Conservation (phyloP, 2,329 filamentous ascomycete species). For the Pseudocercospora vitis region DNA sequence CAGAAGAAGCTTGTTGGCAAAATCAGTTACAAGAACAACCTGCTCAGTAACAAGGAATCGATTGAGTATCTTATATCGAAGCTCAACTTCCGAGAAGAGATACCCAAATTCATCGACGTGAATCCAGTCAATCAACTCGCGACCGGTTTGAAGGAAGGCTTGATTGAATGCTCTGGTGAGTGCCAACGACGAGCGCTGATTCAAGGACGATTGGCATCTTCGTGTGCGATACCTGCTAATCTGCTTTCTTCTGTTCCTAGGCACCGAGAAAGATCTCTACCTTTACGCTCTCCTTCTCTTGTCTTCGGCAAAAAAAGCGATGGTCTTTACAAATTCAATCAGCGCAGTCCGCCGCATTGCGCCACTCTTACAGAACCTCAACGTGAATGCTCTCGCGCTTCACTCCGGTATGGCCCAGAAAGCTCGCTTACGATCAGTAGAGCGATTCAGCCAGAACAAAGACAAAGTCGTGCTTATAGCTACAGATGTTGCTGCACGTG, state of each 20-base stretch:
- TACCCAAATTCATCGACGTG: slow-evolving; percentile 87
- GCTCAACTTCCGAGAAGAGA: slow-evolving; percentile 79
- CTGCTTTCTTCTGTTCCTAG: no score
- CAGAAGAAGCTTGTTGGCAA: slow-evolving; percentile 89
- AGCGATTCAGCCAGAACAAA: slow-evolving; percentile 62
- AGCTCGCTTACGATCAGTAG: slow-evolving; percentile 85
- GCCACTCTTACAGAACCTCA: slow-evolving; percentile 79
- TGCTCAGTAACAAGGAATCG: slow-evolving; percentile 62
- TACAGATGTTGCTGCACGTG: slow-evolving; percentile 89
- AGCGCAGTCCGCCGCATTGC: slow-evolving; percentile 83
- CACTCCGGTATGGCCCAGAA: slow-evolving; percentile 97
- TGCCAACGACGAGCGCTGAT: no score
- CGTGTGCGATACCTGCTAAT: no score
- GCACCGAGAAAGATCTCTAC: slow-evolving; percentile 95
- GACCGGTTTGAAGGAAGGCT: slow-evolving; percentile 76
- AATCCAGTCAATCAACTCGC: slow-evolving; percentile 91
- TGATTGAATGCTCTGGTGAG: slow-evolving; percentile 89
- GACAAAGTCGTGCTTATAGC: slow-evolving; percentile 68
- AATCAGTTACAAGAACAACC: slow-evolving; percentile 58
- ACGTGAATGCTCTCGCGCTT: slow-evolving; percentile 71
- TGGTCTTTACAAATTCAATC: slow-evolving; percentile 96
- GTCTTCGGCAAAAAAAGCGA: slow-evolving; percentile 74
- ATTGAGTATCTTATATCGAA: slow-evolving; percentile 89
- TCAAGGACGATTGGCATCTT: no score
- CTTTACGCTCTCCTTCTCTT: slow-evolving; percentile 85